These are phyloP conservation scores for Penicillium lividum DNA, from an alignment of 495 filamentous ascomycete species.

Conservation along the genomic window DNA sequence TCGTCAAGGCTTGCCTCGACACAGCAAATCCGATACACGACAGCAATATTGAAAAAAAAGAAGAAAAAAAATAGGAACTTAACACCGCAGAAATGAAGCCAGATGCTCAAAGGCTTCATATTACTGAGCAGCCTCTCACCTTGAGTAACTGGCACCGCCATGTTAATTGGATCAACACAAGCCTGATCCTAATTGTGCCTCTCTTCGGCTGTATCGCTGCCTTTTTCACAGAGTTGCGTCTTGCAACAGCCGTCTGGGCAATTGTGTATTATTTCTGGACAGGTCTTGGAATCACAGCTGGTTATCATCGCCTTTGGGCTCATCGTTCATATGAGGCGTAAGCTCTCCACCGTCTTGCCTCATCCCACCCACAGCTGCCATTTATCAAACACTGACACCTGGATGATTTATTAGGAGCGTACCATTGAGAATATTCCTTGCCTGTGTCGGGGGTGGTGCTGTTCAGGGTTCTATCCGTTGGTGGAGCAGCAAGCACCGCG, in stretches of 20 bases:
- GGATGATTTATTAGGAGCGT: slow-evolving; percentile 56
- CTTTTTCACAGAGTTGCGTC: slow-evolving; percentile 68
- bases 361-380: too few species aligned
- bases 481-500: slow-evolving; percentile 89
- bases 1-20: not conserved
- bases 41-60: not conserved
- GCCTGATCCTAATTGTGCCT: slow-evolving; percentile 78
- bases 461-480: slow-evolving; percentile 90
- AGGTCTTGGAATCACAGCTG: slow-evolving; percentile 79
- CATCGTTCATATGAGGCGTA: slow-evolving; percentile 69
- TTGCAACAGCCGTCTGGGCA: slow-evolving; percentile 70
- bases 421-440: slow-evolving; percentile 82
- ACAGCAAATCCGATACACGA: not conserved
- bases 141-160: slow-evolving; percentile 84
- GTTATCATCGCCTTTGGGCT: slow-evolving; percentile 75
- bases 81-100: slow-evolving; percentile 10
- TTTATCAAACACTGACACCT: not conserved
- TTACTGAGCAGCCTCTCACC: slow-evolving; percentile 64
- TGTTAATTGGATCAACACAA: slow-evolving; percentile 86
- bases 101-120: slow-evolving; percentile 35
- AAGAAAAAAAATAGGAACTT: not conserved
- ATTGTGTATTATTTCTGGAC: slow-evolving; percentile 84
- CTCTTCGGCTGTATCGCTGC: slow-evolving; percentile 67
- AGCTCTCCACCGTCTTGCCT: not conserved
- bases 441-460: slow-evolving; percentile 81